These are phyloP conservation scores for Pochonia chlamydosporia DNA, from an alignment of 2,329 filamentous ascomycete species.

Conservation along the genomic window DNA sequence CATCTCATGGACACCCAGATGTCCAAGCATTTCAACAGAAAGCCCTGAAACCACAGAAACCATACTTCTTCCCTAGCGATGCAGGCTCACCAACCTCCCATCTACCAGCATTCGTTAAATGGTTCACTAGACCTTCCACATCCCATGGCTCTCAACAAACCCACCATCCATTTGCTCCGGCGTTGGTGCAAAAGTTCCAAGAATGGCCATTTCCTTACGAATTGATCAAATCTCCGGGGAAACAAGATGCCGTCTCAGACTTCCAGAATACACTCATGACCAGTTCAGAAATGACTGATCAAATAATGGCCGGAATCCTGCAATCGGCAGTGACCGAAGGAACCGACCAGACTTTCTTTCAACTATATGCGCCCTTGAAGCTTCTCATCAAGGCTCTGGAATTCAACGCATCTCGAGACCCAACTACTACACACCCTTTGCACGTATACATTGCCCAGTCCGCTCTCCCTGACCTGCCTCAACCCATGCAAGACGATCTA, in stretches of 20 bases:
- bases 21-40: slow-evolving; percentile 43
- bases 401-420: slow-evolving; percentile 33
- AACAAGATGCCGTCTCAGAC: slow-evolving; percentile 11
- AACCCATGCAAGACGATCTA: slow-evolving; percentile 55
- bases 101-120: slow-evolving; percentile 50
- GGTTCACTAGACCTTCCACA: slow-evolving; percentile 41
- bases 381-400: slow-evolving; percentile 56
- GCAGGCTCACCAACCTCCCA: slow-evolving; percentile 25
- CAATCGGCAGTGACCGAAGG: slow-evolving; percentile 18
- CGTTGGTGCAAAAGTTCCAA: slow-evolving; percentile 24
- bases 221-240: slow-evolving; percentile 21
- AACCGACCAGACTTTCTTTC: slow-evolving; percentile 38
- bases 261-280: slow-evolving; percentile 23
- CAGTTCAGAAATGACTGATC: slow-evolving; percentile 21
- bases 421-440: slow-evolving; percentile 17
- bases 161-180: slow-evolving; percentile 5
- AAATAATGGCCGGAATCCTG: slow-evolving; percentile 25
- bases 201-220: slow-evolving; percentile 33
- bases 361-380: slow-evolving; percentile 54
- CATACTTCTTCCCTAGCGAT: slow-evolving; percentile 42
- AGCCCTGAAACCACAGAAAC: slow-evolving; percentile 47
- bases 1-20: slow-evolving; percentile 14
- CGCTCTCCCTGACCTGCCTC: slow-evolving; percentile 63
- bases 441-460: slow-evolving; percentile 85
- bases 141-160: background rate